A percentile compares a stretch with the other conserved stretches of the same genome.
These are phyloP conservation scores for Cytospora mali DNA, from an alignment of 2,329 filamentous ascomycete species.

Conservation along the genomic window DNA sequence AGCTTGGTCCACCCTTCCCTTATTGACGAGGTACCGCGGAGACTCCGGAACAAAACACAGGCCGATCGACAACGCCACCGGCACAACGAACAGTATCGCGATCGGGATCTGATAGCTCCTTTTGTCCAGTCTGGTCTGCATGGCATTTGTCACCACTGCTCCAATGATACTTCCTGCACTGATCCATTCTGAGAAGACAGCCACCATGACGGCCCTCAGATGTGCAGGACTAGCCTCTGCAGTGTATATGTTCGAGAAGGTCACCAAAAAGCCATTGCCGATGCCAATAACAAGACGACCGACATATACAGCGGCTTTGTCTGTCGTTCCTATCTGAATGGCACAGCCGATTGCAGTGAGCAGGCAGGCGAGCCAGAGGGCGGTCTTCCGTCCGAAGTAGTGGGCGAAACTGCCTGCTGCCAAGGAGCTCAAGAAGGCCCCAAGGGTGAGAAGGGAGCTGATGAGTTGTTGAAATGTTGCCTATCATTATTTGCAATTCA, in stretches of 20 bases:
- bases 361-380: constrained; percentile 50
- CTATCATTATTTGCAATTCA: constrained; percentile 30
- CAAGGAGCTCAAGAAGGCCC: constrained; percentile 52
- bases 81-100: constrained; percentile 48
- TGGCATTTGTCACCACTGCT: constrained; percentile 46
- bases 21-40: constrained; percentile 47
- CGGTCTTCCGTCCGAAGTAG: constrained; percentile 49
- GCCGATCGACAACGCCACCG: constrained; percentile 47
- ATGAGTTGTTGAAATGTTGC: constrained; percentile 56
- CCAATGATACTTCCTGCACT: constrained; percentile 52
- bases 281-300: constrained; percentile 49
- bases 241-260: constrained; percentile 51
- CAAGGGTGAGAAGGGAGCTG: constrained; percentile 53
- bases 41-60: constrained; percentile 51
- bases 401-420: constrained; percentile 50
- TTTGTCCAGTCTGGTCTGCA: constrained; percentile 41
- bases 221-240: constrained; percentile 52
- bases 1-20: constrained; percentile 34
- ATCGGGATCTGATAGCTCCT: constrained; percentile 52
- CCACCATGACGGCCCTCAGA: constrained; percentile 51
- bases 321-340: constrained; percentile 47
- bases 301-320: constrained; percentile 45
- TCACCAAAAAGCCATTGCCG: constrained; percentile 48
- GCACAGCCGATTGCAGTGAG: constrained; percentile 47
- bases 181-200: constrained; percentile 52